Conservation (phyloP, 1,284 basidiomycete species). For the Heterobasidion irregulare region DNA sequence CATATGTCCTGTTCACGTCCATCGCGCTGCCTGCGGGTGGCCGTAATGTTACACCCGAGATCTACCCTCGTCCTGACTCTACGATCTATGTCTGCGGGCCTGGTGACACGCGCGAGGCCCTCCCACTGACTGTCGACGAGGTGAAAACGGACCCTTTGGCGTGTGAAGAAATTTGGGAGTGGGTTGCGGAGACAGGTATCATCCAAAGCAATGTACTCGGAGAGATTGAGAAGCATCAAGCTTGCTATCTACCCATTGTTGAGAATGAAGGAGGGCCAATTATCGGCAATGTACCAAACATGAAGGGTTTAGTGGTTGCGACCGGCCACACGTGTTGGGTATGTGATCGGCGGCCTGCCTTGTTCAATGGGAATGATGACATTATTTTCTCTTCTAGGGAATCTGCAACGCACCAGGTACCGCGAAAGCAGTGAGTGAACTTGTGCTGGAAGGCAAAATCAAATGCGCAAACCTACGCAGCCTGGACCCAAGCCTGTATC, state of each 20-base stretch:
- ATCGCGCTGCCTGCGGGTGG: not conserved
- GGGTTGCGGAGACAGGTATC: conserved; percentile 44
- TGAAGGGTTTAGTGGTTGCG: conserved; percentile 49
- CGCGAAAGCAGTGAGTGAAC: conserved; percentile 8
- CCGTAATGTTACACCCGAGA: conserved; percentile 45
- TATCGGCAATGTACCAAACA: conserved; percentile 40
- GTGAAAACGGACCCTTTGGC: conserved; percentile 44
- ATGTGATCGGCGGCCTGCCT: not conserved
- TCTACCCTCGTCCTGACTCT: conserved; percentile 60
- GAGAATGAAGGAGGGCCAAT: conserved; percentile 44
- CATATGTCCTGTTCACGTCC: conserved; percentile 8
- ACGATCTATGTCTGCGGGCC: conserved; percentile 67
- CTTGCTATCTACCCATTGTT: conserved; percentile 61
- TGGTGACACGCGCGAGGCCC: conserved; percentile 42
- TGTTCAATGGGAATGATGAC: not conserved
- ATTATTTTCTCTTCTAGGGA: not conserved
- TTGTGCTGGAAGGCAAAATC: conserved; percentile 49
- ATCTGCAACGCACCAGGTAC: conserved; percentile 13
- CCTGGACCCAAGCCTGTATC: conserved; percentile 26
- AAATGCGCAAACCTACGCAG: conserved; percentile 39
- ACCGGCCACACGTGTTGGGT: conserved; percentile 39
- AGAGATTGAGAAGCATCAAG: conserved; percentile 46
- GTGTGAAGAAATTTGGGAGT: conserved; percentile 44
- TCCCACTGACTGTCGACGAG: conserved; percentile 56
- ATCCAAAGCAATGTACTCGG: conserved; percentile 27